Base-by-base conservation (phyloP, 345 rosid genomes). In the Noccaea caerulescens region DNA sequence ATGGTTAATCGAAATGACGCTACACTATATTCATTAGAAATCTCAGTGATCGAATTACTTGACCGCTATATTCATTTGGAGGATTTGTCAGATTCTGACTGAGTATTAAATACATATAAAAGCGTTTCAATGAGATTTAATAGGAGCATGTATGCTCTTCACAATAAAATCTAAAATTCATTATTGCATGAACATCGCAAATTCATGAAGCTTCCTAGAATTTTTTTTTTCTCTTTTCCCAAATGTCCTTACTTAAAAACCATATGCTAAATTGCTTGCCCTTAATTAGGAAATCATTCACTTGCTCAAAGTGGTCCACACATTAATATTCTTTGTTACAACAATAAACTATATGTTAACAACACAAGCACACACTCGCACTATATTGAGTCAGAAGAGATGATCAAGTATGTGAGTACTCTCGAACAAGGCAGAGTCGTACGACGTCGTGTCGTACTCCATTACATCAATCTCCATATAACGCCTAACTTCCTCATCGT, bases 401-500 rank as follows among this genome's bases (percentile, higher is more conserved):
- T 63, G 42, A 72, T 63, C 63, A 44, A 18, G 60, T 42, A 52
- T 7, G 61, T 52, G 54, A 42, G 27, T 52, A 43, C 37, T 33
- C 52, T 63, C 70, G 43, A 45, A 45, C 16, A 72, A 13, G 13
- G 27, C 13, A 63, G 51, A 45, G 33, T 70, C 67, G 25, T 52
- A 62, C 37, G 54, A 34, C 10, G 72, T 66, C 32, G 50, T 58
- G 30, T 58, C 54, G 38, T 39, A 58, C 8, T 64, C 51, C 65
- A 64, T 55, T 16, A 3, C 33, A 41, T 37, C 58, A 56, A 10
- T 36, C 16, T 18, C 72, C 77, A 65, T 47, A 11, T 8, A 58
- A 49, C 66, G 72, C 54, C 18, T 58, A 39, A 66, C 4, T 9
- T 57, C 77, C 6, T 47, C 45, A 14, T 12, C 66, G 52, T 47